Conservation (phyloP, 441 rosid species). For the Hura crepitans region DNA sequence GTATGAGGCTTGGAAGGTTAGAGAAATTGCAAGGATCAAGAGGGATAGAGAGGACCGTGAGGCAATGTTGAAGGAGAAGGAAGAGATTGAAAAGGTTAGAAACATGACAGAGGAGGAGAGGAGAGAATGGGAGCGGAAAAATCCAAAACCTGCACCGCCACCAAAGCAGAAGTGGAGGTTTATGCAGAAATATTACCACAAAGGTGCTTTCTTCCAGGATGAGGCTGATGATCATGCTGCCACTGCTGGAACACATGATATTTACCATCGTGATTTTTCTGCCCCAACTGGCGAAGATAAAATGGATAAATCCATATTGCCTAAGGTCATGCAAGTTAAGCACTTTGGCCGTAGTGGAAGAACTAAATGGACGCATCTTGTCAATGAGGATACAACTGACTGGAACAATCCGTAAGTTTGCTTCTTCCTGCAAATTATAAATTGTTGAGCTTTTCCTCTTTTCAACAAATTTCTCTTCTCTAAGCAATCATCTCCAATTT, state of each 20-base stretch:
- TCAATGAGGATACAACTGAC: slow-evolving; percentile 81
- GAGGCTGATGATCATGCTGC: slow-evolving; percentile 56
- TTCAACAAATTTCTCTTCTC: neutral
- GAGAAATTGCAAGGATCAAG: slow-evolving; percentile 83
- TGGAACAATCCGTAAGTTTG: slow-evolving; percentile 86
- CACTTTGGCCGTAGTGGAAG: slow-evolving; percentile 95
- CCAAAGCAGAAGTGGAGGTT: slow-evolving; percentile 82
- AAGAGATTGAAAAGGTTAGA: slow-evolving; percentile 81
- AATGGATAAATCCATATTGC: slow-evolving; percentile 76
- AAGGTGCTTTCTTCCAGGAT: slow-evolving; percentile 85
- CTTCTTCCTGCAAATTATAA: neutral
- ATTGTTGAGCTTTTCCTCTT: neutral
- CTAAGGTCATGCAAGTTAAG: slow-evolving; percentile 93
- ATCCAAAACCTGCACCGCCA: slow-evolving; percentile 52
- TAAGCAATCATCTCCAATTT: neutral
- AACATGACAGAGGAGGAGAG: slow-evolving; percentile 96
- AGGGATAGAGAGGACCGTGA: slow-evolving; percentile 72
- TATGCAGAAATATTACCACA: slow-evolving; percentile 90
- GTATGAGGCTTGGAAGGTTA: slow-evolving; percentile 81
- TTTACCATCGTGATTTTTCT: slow-evolving; percentile 67
- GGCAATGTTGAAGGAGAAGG: slow-evolving; percentile 72
- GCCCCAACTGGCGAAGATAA: slow-evolving; percentile 92
- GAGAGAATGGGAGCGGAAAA: slow-evolving; percentile 91
- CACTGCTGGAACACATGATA: slow-evolving; percentile 45
- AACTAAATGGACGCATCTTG: slow-evolving; percentile 95